These are phyloP conservation scores for Pythium oligandrum DNA, from an alignment of 352 stramenopile genomes.

Conservation along the genomic window DNA sequence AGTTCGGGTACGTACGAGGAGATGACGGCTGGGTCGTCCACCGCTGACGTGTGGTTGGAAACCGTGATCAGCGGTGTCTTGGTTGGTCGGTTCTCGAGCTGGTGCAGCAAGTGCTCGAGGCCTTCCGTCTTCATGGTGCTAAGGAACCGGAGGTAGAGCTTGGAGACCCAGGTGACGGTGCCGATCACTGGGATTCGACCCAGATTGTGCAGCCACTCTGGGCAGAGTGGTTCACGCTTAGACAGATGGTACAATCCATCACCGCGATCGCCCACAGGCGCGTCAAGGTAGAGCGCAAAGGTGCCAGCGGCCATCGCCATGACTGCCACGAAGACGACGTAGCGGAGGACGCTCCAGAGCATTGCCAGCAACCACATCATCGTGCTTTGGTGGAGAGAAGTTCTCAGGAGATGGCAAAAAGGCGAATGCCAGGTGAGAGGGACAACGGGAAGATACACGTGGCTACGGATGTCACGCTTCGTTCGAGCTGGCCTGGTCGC, in stretches of 20 bases:
- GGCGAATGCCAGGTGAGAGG: too few relatives aligned
- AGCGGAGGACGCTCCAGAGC: too few relatives aligned
- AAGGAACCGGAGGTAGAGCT: conserved; percentile 48
- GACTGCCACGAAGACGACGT: neutral
- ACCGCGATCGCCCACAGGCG: conserved; percentile 42
- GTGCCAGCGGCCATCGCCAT: conserved; percentile 12
- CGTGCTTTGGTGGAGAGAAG: too few relatives aligned
- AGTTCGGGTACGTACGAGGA: conserved; percentile 36
- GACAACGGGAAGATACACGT: too few relatives aligned
- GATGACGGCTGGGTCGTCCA: conserved; percentile 71
- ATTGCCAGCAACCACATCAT: too few relatives aligned
- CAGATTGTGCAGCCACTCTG: conserved; percentile 62
- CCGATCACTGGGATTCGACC: conserved; percentile 45
- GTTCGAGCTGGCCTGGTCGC: too few relatives aligned
- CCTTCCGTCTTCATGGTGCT: conserved; percentile 48
- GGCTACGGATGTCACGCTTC: too few relatives aligned
- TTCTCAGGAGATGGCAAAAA: too few relatives aligned
- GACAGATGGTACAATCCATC: conserved; percentile 41
- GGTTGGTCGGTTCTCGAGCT: conserved; percentile 34
- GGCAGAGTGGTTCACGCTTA: conserved; percentile 36
- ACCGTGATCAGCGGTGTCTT: conserved; percentile 71
- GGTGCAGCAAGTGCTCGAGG: conserved; percentile 32
- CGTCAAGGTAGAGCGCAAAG: conserved; percentile 52
- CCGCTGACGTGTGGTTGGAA: conserved; percentile 78
- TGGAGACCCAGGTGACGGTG: conserved; percentile 34